Conservation (phyloP, 106 monocot species). For the Acorus calamus region DNA sequence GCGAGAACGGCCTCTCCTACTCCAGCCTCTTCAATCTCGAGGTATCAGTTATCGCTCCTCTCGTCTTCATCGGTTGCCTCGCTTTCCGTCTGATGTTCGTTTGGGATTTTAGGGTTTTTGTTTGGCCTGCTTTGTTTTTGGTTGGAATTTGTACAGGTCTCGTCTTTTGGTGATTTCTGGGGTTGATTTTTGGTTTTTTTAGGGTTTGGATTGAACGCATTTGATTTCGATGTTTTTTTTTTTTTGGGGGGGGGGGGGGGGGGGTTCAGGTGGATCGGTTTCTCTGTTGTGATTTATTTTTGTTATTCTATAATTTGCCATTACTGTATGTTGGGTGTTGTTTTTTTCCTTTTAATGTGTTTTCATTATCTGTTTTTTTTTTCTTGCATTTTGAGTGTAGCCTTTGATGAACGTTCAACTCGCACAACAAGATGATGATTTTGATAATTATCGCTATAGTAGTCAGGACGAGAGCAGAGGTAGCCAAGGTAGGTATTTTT, state of each 20-base stretch:
- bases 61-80: too few species aligned
- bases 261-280: not conserved
- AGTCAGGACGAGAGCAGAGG: constrained; percentile 64
- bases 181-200: not conserved
- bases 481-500: constrained; percentile 49
- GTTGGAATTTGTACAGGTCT: not conserved
- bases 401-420: constrained; percentile 79
- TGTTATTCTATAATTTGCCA: too few species aligned
- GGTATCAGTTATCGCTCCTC: constrained; percentile 11
- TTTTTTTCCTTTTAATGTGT: constrained; percentile 5
- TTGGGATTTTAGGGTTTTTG: too few species aligned
- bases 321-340: not conserved
- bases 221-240: too few species aligned
- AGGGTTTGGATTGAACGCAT: too few species aligned
- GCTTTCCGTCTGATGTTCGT: too few species aligned
- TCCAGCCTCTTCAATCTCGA: constrained; percentile 93
- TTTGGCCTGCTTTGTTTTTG: too few species aligned
- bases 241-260: too few species aligned
- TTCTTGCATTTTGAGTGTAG: constrained; percentile 22
- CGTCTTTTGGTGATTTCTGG: not conserved
- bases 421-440: constrained; percentile 46
- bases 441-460: constrained; percentile 47
- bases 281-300: not conserved
- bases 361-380: not conserved
- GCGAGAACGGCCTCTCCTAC: constrained; percentile 40